Conservation (phyloP, 306 rosid genomes). For the Prunus dulcis region DNA sequence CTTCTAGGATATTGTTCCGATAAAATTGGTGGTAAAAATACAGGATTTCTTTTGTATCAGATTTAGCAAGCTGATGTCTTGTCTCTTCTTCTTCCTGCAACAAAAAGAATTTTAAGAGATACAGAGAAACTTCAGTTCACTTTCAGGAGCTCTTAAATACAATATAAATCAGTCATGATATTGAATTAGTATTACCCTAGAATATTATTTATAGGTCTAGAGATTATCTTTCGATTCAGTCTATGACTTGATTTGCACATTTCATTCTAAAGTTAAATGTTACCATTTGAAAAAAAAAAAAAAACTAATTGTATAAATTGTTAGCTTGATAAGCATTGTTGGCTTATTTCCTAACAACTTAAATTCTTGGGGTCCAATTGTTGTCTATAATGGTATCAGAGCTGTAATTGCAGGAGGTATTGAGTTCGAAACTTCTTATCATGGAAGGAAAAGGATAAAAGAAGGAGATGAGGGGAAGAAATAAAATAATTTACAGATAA, state of each 20-base stretch:
- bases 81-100: constrained; percentile 68
- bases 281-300: too few relatives aligned
- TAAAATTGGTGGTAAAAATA: constrained; percentile 59
- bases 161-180: not conserved
- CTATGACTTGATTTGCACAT: too few relatives aligned
- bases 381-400: not conserved
- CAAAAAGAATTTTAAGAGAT: not conserved
- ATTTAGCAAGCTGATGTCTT: constrained; percentile 1
- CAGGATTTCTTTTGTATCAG: constrained; percentile 60
- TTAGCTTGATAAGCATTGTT: not conserved
- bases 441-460: not conserved
- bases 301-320: not conserved
- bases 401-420: not conserved
- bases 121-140: constrained; percentile 8
- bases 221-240: too few relatives aligned
- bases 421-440: not conserved
- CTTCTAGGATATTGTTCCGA: constrained; percentile 49
- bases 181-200: not conserved
- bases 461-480: not conserved
- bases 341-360: constrained; percentile 3
- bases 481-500: not conserved
- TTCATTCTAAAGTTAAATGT: not conserved
- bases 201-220: not conserved
- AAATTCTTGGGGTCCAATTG: not conserved
- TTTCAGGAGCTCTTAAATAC: not conserved